A percentile compares a stretch with the other conserved stretches of the same genome.
These are phyloP conservation scores for Mentha longifolia DNA, from an alignment of 257 asterid genomes.

Conservation along the genomic window DNA sequence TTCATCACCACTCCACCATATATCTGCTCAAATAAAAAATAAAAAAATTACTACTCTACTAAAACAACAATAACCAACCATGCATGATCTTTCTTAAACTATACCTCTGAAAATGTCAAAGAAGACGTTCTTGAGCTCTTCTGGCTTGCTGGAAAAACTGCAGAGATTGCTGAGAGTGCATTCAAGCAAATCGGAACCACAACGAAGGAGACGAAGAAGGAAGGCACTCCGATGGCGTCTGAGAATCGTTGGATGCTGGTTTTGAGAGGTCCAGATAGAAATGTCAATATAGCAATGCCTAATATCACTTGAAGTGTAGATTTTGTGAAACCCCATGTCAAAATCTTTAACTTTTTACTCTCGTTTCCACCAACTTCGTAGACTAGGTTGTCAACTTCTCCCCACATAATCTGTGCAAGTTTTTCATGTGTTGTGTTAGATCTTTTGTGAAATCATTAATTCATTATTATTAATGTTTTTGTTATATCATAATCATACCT, in stretches of 20 bases:
- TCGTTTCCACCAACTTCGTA: slow-evolving; percentile 36
- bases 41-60: not conserved
- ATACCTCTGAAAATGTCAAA: slow-evolving; percentile 58
- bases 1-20: slow-evolving; percentile 65
- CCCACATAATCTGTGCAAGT: slow-evolving; percentile 50
- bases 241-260: slow-evolving; percentile 44
- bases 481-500: slow-evolving; percentile 27
- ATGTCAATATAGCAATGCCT: slow-evolving; percentile 49
- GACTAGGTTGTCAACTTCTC: slow-evolving; percentile 42
- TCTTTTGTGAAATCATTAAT: no score
- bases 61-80: not conserved
- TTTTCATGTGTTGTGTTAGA: not conserved
- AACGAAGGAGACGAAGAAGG: slow-evolving; percentile 49
- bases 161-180: slow-evolving; percentile 48
- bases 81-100: not conserved
- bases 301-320: slow-evolving; percentile 39
- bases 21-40: slow-evolving; percentile 28
- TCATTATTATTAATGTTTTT: no score
- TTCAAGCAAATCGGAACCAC: slow-evolving; percentile 51
- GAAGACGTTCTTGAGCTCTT: slow-evolving; percentile 53
- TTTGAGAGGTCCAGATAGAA: slow-evolving; percentile 43
- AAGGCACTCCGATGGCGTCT: slow-evolving; percentile 44
- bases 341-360: not conserved
- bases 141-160: slow-evolving; percentile 54
- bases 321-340: slow-evolving; percentile 43